Evolutionary conservation across 331 rosid genomes (phyloP).

Genomic region (Quercus phellos): DNA sequence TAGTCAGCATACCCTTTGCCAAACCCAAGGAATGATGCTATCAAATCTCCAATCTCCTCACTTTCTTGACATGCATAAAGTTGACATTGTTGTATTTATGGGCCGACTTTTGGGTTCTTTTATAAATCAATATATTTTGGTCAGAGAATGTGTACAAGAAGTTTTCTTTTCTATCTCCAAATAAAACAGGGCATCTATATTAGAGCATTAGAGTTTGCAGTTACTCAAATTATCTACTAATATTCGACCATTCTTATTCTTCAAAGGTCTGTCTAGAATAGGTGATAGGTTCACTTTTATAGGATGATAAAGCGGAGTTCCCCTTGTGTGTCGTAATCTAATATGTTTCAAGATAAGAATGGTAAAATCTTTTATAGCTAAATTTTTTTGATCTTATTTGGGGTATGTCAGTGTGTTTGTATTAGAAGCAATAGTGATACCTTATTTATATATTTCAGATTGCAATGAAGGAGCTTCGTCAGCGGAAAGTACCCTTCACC

Average conservation of each 20-base stretch:
- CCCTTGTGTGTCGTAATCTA: neutral
- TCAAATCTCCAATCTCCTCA: constrained; percentile 1
- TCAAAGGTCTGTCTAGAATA: neutral
- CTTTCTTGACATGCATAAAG: neutral
- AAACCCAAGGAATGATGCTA: neutral
- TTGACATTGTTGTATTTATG: neutral
- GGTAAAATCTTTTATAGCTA: neutral
- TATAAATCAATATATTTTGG: neutral
- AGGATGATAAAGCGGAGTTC: neutral
- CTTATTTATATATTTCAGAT: constrained; percentile 36
- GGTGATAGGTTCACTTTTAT: neutral
- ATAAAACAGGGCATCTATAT: neutral
- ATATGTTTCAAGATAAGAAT: neutral
- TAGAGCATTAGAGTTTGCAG: neutral
- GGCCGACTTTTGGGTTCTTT: neutral
- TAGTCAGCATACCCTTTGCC: neutral
- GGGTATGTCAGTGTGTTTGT: neutral
- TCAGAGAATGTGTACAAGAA: neutral
- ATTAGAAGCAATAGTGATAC: constrained; percentile 4
- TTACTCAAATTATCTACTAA: too few relatives aligned
- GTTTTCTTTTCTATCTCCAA: neutral
- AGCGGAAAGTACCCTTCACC: constrained; percentile 89
- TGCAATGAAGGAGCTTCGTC: constrained; percentile 96
- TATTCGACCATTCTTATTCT: neutral
- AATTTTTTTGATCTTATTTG: neutral